Evolutionary conservation across 768 basidiomycete genomes (phyloP).

Genomic region (Terana coerulea): DNA sequence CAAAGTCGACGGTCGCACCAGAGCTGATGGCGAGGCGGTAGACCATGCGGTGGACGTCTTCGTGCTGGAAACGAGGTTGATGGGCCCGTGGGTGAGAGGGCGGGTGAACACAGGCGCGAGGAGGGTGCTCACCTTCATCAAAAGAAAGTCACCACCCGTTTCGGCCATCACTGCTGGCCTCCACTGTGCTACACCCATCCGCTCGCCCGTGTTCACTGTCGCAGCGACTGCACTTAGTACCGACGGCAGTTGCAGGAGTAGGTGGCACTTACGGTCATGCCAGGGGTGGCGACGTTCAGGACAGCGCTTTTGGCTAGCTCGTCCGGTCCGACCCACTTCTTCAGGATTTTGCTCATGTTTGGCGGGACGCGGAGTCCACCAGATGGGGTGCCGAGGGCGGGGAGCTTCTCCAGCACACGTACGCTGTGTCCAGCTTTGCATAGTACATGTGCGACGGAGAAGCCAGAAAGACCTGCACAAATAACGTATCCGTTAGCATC

Average conservation of each 20-base stretch:
- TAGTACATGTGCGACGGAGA: constrained; percentile 53
- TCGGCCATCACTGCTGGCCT: constrained; percentile 45
- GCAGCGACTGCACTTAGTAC: constrained; percentile 10
- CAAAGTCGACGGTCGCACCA: constrained; percentile 42
- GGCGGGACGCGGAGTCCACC: constrained; percentile 50
- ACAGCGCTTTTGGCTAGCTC: constrained; percentile 36
- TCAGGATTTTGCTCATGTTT: constrained; percentile 53
- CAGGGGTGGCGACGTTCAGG: constrained; percentile 31
- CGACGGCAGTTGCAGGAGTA: constrained; percentile 2
- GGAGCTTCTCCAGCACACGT: constrained; percentile 48
- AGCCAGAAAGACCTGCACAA: constrained; percentile 51
- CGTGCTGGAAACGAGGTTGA: constrained; percentile 36
- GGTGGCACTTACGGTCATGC: constrained; percentile 29
- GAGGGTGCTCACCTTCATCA: constrained; percentile 39
- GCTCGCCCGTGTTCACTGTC: constrained; percentile 42
- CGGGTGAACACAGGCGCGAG: constrained; percentile 1
- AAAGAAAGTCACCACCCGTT: constrained; percentile 45
- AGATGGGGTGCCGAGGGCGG: constrained; percentile 33
- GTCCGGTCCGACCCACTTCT: constrained; percentile 52
- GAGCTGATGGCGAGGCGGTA: constrained; percentile 41
- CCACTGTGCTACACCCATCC: constrained; percentile 44
- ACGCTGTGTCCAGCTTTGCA: constrained; percentile 57
- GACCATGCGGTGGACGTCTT: constrained; percentile 46
- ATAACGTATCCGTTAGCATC: not conserved
- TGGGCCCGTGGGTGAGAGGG: not conserved